A percentile compares a stretch with the other conserved stretches of the same genome.
Evolutionary conservation across 2,329 filamentous ascomycete genomes (phyloP).

Genomic region (Metarhizium rileyi): DNA sequence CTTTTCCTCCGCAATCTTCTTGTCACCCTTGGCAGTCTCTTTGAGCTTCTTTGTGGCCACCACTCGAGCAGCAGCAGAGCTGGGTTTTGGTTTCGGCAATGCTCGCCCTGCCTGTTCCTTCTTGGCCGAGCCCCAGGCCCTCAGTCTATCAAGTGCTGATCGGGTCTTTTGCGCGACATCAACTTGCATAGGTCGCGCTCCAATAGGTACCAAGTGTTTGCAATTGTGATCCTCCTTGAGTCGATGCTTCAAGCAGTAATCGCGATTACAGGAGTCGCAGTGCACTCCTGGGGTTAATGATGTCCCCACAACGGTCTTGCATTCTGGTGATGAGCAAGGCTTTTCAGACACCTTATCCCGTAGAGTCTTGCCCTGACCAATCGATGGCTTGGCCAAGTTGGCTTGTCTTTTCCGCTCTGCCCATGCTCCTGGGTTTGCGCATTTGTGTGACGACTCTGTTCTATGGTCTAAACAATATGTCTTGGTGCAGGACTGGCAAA

Average conservation of each 20-base stretch:
- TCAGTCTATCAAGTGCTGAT: constrained; percentile 66
- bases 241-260: constrained; percentile 71
- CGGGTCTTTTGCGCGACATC: constrained; percentile 53
- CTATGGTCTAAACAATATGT: constrained; percentile 94
- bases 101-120: constrained; percentile 49
- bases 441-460: constrained; percentile 70
- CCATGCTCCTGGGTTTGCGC: constrained; percentile 51
- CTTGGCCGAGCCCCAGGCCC: constrained; percentile 71
- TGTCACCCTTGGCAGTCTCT: constrained; percentile 81
- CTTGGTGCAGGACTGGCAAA: constrained; percentile 76
- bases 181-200: constrained; percentile 35
- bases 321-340: constrained; percentile 55
- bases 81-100: constrained; percentile 54
- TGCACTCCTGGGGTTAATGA: constrained; percentile 58
- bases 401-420: constrained; percentile 46
- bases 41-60: constrained; percentile 71
- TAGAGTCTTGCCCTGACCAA: constrained; percentile 44
- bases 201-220: constrained; percentile 56
- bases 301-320: constrained; percentile 64
- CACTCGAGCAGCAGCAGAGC: constrained; percentile 52
- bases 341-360: constrained; percentile 49
- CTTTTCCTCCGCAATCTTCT: constrained; percentile 69
- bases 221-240: constrained; percentile 78
- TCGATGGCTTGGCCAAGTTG: constrained; percentile 41
- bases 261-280: constrained; percentile 60